Evolutionary conservation across 306 rosid genomes (phyloP).

Genomic region (Sindora glabra): DNA sequence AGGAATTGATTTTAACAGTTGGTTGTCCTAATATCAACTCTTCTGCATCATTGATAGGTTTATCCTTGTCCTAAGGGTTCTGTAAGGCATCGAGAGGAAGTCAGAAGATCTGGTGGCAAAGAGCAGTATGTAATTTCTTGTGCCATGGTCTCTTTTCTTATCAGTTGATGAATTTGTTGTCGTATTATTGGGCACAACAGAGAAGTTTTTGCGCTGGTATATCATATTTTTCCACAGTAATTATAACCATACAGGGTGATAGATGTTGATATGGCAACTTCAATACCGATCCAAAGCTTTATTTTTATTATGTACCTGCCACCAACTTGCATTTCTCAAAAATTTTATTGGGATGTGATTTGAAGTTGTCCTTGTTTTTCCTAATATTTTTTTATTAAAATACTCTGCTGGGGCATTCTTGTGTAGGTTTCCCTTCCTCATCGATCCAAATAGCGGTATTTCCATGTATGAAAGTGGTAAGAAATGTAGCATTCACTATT

Average conservation of each 20-base stretch:
- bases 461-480: conserved; percentile 84
- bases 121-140: conserved; percentile 66
- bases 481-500: conserved; percentile 21
- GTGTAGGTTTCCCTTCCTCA: conserved; percentile 88
- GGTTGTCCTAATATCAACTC: conserved; percentile 13
- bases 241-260: neutral
- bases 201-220: neutral
- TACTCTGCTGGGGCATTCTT: neutral
- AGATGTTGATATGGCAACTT: neutral
- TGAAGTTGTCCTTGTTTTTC: conserved; percentile 1
- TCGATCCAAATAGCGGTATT: conserved; percentile 56
- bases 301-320: neutral
- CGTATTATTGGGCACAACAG: neutral
- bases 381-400: neutral
- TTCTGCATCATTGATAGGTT: conserved; percentile 43
- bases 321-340: neutral
- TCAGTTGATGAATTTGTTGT: neutral
- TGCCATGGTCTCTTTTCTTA: neutral
- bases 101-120: conserved; percentile 67
- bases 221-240: neutral
- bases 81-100: conserved; percentile 69
- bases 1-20: conserved; percentile 3
- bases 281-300: neutral
- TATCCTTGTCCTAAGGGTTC: conserved; percentile 98
- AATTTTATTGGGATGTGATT: neutral